Conservation (phyloP, 768 basidiomycete genomes). For the Leucocoprinus sp. region DNA sequence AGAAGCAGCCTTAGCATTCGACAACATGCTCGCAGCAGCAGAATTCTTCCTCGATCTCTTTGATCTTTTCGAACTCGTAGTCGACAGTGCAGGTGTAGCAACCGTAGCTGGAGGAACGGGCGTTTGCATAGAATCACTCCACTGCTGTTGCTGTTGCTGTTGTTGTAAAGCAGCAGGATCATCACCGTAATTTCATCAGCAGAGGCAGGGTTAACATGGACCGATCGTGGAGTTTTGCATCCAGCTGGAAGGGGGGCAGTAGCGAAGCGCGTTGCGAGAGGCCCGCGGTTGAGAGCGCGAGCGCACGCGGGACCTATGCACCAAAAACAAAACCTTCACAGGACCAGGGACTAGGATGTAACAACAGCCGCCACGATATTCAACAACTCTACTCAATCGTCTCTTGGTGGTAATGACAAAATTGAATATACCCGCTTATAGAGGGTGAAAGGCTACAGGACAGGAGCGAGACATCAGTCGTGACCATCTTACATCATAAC, state of each 20-base stretch:
- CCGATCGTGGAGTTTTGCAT: slow-evolving; percentile 1
- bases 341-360: too few relatives aligned
- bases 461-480: too few relatives aligned
- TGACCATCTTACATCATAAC: too few relatives aligned
- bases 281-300: too few relatives aligned
- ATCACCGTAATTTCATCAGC: neutral
- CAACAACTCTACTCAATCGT: too few relatives aligned
- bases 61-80: slow-evolving; percentile 2
- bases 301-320: too few relatives aligned
- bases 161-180: slow-evolving; percentile 2
- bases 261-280: too few relatives aligned
- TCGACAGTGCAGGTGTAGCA: neutral
- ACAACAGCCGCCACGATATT: too few relatives aligned
- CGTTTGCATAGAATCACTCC: neutral
- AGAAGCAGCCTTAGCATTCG: slow-evolving; percentile 19
- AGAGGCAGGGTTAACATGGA: neutral
- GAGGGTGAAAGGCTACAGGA: too few relatives aligned
- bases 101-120: neutral
- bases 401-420: too few relatives aligned
- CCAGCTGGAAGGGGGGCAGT: slow-evolving; percentile 5
- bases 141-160: neutral
- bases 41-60: slow-evolving; percentile 9
- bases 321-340: too few relatives aligned
- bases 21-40: slow-evolving; percentile 11
- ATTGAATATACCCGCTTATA: too few relatives aligned